These are phyloP conservation scores for Ploettnerulaceae sp. DNA, from an alignment of 2,329 filamentous ascomycete genomes.

Conservation along the genomic window DNA sequence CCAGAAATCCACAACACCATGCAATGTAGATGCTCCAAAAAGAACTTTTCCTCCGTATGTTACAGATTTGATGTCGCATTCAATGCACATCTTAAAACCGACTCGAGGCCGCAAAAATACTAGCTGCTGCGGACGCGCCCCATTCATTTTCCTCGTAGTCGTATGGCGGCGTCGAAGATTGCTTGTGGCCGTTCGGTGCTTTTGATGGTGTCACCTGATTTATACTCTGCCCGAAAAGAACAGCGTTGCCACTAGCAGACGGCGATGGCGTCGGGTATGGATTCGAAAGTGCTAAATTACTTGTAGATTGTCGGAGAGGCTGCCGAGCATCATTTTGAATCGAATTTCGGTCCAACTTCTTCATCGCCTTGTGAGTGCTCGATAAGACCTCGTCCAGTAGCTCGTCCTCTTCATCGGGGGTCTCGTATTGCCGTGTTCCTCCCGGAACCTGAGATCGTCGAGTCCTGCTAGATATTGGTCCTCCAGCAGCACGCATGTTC, in stretches of 20 bases:
- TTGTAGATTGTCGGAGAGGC: conserved; percentile 56
- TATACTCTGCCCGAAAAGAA: conserved; percentile 61
- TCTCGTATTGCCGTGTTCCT: conserved; percentile 81
- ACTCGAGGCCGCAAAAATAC: conserved; percentile 70
- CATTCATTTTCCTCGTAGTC: conserved; percentile 92
- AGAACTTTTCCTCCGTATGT: conserved; percentile 33
- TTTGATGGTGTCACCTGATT: conserved; percentile 44
- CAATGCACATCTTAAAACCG: conserved; percentile 42
- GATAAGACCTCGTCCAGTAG: conserved; percentile 83
- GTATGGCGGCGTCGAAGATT: conserved; percentile 95
- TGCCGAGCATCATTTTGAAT: conserved; percentile 40
- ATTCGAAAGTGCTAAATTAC: conserved; percentile 56
- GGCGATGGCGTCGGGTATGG: conserved; percentile 65
- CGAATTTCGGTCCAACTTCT: conserved; percentile 53
- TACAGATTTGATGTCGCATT: conserved; percentile 27
- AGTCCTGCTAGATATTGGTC: conserved; percentile 73
- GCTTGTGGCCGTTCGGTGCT: conserved; percentile 48
- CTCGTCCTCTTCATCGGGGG: conserved; percentile 94
- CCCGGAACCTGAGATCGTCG: conserved; percentile 71
- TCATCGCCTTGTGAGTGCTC: conserved; percentile 70
- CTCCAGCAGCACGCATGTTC: conserved; percentile 47
- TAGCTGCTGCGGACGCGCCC: conserved; percentile 76
- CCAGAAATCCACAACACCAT: conserved; percentile 31
- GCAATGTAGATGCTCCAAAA: conserved; percentile 32
- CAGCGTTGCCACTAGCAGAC: conserved; percentile 76